Evolutionary conservation across 805 yeast species (phyloP), one percentile per base, ranked within the genome.

Genomic region (Candida pseudofarinosa): DNA sequence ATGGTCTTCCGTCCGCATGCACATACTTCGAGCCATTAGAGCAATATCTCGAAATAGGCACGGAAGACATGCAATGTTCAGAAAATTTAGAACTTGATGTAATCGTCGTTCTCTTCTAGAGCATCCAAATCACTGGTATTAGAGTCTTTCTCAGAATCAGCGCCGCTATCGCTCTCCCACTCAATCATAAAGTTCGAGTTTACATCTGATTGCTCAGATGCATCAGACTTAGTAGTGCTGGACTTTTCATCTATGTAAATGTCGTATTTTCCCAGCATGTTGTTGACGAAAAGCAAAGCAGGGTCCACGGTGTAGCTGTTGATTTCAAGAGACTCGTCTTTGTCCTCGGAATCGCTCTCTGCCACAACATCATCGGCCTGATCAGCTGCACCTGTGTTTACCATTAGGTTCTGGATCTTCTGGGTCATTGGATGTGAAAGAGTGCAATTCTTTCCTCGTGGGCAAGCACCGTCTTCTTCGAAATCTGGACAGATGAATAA

Each of bases 401-500:
- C 43, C 53, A 63, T 60, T 46, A 56, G 38, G 15, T 47, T 47
- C 43, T 64, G 70, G 2, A 56, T 55, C 14, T 65, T 37, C 37
- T 44, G 46, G 15, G 66, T 64, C 1, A 58, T 38, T 23, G 53
- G 58, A 59, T 85, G 91, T 31, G 56, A 55, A 37, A 85, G 63
- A n/a, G 62, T 59, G 55, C 91, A 85, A 16, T 60, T 54, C 19
- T 56, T 62, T 1, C 77, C 78, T 40, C 78, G 61, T 1, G 79
- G 69, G 58, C 95, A 86, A 26, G 50, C 53, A 10, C 83, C 84
- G n/a, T 67, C 66, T 46, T 78, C 80, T 48, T 77, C 82, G 50
- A 73, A 76, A 53, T 85, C 91, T 0, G 95, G 91, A 61, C 95
- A 86, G 44, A 77, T 77, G 50, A 68, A 74, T 13, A 63, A 60